Base-by-base conservation (phyloP, 169 alveolate species). In the Plasmodium cynomolgi region DNA sequence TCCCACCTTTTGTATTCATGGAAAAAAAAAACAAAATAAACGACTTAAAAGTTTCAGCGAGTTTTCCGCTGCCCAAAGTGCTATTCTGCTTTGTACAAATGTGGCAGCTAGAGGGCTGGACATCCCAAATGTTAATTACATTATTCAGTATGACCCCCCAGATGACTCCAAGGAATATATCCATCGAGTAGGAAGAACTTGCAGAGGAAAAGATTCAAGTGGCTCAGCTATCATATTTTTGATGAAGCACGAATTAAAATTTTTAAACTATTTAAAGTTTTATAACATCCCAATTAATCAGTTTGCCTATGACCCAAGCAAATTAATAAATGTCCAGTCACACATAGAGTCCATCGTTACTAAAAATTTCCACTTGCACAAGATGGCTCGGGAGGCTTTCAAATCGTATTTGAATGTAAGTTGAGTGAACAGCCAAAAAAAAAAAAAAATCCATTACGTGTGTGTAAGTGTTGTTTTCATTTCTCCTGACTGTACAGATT, bases 51-150 rank as follows among this genome's bases (percentile, higher is more conserved):
- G 99, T 29, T 99, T 97, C 96, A 98, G 97, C 94, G 99, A 99
- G 72, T 99, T 99, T 95, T 98, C 99, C 92, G 91, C 97, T 37
- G 98, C 99, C 33, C 84, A 97, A 92, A 94, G 97, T 84, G 99
- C 99, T 58, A 96, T 98, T 31, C 93, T 99, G 56, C 95, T 99
- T 39, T 99, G 99, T 92, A 99, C 99, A 71, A 99, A 99, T 97
- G 99, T 99, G 15, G 99, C 99, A 15, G 99, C 99, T 7, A 98
- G 99, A 94, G 99, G 99, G 33, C 96, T 99, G 37, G 99, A 99
- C 95, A 98, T 99, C 29, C 99, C 99, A 54, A 98, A 98, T 95
- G 99, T 96, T 54, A 99, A 99, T 96, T 99, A 99, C 99, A 99
- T 99, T 81, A 98, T 99, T 73, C 99, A 99, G 96, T 98, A 97